Evolutionary conservation across 768 basidiomycete genomes (phyloP), one percentile per base, ranked within the genome.

Genomic region (Pisolithus marmoratus): DNA sequence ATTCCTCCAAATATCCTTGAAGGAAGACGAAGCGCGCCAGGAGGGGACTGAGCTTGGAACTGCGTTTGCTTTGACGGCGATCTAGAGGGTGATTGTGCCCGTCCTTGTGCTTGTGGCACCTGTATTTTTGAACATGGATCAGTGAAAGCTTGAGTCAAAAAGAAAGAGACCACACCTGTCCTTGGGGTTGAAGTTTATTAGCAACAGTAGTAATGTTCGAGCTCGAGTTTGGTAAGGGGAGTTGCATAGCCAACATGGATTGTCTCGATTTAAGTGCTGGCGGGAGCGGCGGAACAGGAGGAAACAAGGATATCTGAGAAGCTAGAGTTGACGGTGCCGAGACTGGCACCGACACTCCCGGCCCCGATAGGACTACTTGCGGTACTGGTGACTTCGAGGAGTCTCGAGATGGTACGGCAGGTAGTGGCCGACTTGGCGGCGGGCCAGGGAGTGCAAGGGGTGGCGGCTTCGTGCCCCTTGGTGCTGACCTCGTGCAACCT

Each of bases 11-110:
- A 63, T 38, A 67, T 58, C 44, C 66, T 60, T 17, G 67, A 69
- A 4, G 66, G 66, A 38, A 67, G 49, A 29, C 66, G 63, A n/a
- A 67, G 47, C n/a, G 57, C 62, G 17, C 66, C 66, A 17, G 67
- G 63, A 1, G 65, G 50, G 0, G 66, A 58, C 22, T 66, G 63
- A 22, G 31, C 20, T 31, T 47, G 46, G n/a, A 36, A 22, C n/a
- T 47, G 31, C 37, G 31, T 12, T 31, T 31, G 46, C 12, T 36
- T 47, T 9, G 46, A 37, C 20, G 46, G 46, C 11, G 46, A 47
- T 26, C 34, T 47, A 20, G 46, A 36, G 8, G 46, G 46, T 17
- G 46, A 47, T 11, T 20, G 46, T 7, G 46, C 46, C 19, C 20
- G 46, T 36, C 31, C 46, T 22, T 47, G 46, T 23, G 12, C n/a